Evolutionary conservation across 1,284 basidiomycete species (phyloP).

Genomic region (Trichosporon sp.): DNA sequence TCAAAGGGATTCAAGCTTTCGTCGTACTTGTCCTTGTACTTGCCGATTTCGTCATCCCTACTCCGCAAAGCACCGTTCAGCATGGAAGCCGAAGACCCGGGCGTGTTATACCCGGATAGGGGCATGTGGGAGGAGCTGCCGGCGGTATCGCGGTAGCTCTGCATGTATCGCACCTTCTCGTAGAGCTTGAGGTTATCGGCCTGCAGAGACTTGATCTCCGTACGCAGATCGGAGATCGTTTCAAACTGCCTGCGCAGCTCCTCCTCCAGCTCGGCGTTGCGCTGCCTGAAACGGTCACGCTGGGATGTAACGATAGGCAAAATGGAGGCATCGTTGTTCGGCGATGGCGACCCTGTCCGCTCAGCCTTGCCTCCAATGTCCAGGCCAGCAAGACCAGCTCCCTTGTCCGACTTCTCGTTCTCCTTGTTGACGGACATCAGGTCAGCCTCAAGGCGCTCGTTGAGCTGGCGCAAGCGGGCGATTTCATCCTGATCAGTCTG

Average conservation of each 20-base stretch:
- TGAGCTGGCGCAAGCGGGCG: slow-evolving; percentile 73
- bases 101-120: slow-evolving; percentile 25
- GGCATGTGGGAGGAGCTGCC: slow-evolving; percentile 28
- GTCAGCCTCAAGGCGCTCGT: slow-evolving; percentile 89
- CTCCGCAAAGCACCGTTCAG: slow-evolving; percentile 46
- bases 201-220: slow-evolving; percentile 85
- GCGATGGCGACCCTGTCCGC: slow-evolving; percentile 58
- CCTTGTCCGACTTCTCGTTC: slow-evolving; percentile 27
- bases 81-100: slow-evolving; percentile 32
- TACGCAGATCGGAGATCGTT: slow-evolving; percentile 82
- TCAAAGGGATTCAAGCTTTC: slow-evolving; percentile 97
- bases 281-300: slow-evolving; percentile 88
- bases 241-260: slow-evolving; percentile 93
- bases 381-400: slow-evolving; percentile 66
- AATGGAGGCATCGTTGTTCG: slow-evolving; percentile 81
- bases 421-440: slow-evolving; percentile 71
- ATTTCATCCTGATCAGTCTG: slow-evolving; percentile 67
- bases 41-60: slow-evolving; percentile 73
- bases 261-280: slow-evolving; percentile 96
- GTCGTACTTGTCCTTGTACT: slow-evolving; percentile 89
- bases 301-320: slow-evolving; percentile 95
- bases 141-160: slow-evolving; percentile 78
- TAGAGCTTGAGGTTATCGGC: slow-evolving; percentile 92
- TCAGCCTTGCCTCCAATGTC: slow-evolving; percentile 64
- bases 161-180: slow-evolving; percentile 96